Evolutionary conservation across 805 yeast genomes (phyloP), one percentile per base, ranked within the genome.

Genomic region (Hanseniaspora thailandica): DNA sequence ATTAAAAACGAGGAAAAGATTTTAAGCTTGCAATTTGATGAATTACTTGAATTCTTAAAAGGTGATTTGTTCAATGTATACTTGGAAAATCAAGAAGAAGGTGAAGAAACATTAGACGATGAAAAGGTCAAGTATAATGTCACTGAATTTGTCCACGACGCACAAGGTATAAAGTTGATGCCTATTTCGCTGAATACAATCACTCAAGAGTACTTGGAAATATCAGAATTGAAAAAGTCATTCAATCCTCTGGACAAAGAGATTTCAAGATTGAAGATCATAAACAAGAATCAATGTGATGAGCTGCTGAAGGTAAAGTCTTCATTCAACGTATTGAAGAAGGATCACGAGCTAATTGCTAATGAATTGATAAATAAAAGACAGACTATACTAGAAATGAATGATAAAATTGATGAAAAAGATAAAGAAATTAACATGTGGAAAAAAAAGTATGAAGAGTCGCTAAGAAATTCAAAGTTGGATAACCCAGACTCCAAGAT

Each of bases 331-430:
- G 70, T 78, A 1, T 69, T 90, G 55, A 87, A 86, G 63, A 73
- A 78, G 56, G 96, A 89, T 62, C 97, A 93, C 66, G 78, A 88
- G 28, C 84, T 78, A 52, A 78, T 88, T 36, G 95, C 95, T 4
- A 90, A 89, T 67, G 86, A 81, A 58, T 78, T 93, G 81, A 87
- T 90, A 33, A 79, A 78, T 57, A 82, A 85, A 38, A 81, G 93
- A 61, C 77, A 89, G 39, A 76, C 73, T 52, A 72, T 84, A 25
- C 96, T 94, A 2, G 82, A 83, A 33, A 65, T 90, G 25, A 71
- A 76, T 47, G 90, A 86, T 60, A 95, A 86, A 55, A 85, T 86
- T 56, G 74, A 70, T 25, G 85, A 81, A 44, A 68, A 88, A 47
- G 67, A 64, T 1, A 78, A 74, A 10, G 64, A 67, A 20, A 60